Evolutionary conservation across 495 filamentous ascomycete species (phyloP), one percentile per base, ranked within the genome.

Genomic region (Neurospora discreta): DNA sequence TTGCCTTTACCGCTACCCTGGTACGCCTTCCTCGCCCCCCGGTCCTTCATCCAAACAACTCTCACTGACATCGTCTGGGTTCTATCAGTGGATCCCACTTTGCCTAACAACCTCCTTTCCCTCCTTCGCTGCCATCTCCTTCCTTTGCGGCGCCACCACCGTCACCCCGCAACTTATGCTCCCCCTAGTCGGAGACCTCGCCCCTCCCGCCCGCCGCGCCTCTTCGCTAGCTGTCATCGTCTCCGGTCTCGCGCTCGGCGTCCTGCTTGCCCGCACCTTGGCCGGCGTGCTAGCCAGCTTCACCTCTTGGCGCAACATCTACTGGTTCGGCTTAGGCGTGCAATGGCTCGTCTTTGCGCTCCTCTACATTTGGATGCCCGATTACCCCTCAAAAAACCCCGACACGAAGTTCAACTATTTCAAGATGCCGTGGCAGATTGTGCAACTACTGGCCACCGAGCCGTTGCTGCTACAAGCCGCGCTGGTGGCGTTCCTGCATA

Each of bases 151-250:
- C 16, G 74, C 92, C n/a, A 89, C 90, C 11, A 96, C 93, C 3
- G 92, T 96, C 5, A 95, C 93, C 13, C 93, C 93, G 1, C 92
- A 95, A 80, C 85, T 93, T 68, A 91, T 95, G 90, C 89, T 96
- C 20, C 93, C 93, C 0, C 82, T 96, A 0, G 92, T 94, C 5
- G 92, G 92, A 26, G 92, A 95, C 76, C 89, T 95, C 36, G 91
- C 92, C 0, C 92, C 93, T 0, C 84, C 87, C 4, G 80, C 88
- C 33, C 88, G 89, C 39, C 88, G 91, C 9, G 90, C 91, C 15
- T 87, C 87, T 8, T 90, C 90, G 86, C 75, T 86, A 2, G 90
- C 90, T 20, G 87, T 94, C 75, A 90, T 95, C 11, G 88, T 90
- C 39, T 93, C 92, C 0, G 93, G 92, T n/a, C 82, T 94, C 0